Base-by-base conservation (phyloP, 2,329 filamentous ascomycete genomes). In the Clonostachys byssicola region DNA sequence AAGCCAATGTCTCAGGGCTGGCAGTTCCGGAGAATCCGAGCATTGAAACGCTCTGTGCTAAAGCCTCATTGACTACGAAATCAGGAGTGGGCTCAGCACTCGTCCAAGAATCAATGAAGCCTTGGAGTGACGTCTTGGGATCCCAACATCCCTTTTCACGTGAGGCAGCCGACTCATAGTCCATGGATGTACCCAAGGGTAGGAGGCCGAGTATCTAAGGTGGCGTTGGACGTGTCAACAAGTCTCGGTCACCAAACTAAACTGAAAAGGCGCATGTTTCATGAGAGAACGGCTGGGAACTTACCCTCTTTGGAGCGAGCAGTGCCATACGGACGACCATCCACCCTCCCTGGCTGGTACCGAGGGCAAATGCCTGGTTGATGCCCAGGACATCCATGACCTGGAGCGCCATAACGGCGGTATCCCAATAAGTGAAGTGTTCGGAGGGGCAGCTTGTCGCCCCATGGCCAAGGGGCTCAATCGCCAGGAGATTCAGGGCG, bases 371-470 rank as follows among this genome's bases (percentile, higher is more conserved):
- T 0, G 72, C 74, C 62, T 72, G 72, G 16, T 64, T 45, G 23
- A 79, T 65, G 3, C 66, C 65, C 4, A 80, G 64, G 6, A 66
- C 66, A 38, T 80, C 72, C 67, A 83, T 66, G 2, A 78, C 75
- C 61, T 83, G 77, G 9, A 80, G 60, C 12, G 72, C 71, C 73
- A 83, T 73, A 49, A 68, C 61, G 41, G 76, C 75, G 4, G 74
- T 63, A 56, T 80, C 77, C 77, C 77, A 80, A 62, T 77, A 78
- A 3, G 73, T 79, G 54, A 75, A 80, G 49, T 75, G 71, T 54
- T 77, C 73, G 0, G 56, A 54, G n/a, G 58, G 46, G 18, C 34
- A 47, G 47, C 58, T 62, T 2, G 75, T 78, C 14, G 68, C 60
- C 51, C 75, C 75, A 53, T 80, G 75, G 47, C 75, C 76, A 1